Evolutionary conservation across 2,329 filamentous ascomycete genomes (phyloP).

Genomic region (Colletotrichum scovillei): DNA sequence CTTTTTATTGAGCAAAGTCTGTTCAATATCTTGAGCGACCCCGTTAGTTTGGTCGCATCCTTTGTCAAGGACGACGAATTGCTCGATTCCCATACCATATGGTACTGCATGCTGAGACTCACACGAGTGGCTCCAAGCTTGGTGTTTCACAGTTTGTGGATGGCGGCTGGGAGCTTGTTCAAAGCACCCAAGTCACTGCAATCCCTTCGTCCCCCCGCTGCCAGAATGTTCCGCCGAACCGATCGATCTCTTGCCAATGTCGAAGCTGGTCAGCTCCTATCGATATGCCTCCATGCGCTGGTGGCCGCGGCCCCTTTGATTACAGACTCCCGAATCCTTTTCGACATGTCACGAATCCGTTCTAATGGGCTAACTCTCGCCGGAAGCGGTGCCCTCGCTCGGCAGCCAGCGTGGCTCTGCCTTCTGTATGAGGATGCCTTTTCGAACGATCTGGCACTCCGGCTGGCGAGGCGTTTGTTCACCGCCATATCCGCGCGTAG

Average conservation of each 20-base stretch:
- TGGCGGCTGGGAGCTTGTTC: slow-evolving; percentile 68
- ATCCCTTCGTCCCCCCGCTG: slow-evolving; percentile 50
- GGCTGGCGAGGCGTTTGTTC: slow-evolving; percentile 69
- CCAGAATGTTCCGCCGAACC: slow-evolving; percentile 48
- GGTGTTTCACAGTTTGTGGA: slow-evolving; percentile 74
- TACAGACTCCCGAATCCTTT: slow-evolving; percentile 58
- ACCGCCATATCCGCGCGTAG: slow-evolving; percentile 65
- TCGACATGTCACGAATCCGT: slow-evolving; percentile 70
- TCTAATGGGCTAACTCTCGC: slow-evolving; percentile 64
- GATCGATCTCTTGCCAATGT: slow-evolving; percentile 54
- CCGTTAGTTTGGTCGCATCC: slow-evolving; percentile 64
- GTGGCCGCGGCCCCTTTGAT: slow-evolving; percentile 67
- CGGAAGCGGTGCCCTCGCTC: slow-evolving; percentile 56
- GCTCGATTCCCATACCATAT: slow-evolving; percentile 70
- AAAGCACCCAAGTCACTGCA: slow-evolving; percentile 61
- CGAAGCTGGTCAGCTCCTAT: slow-evolving; percentile 65
- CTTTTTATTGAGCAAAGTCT: slow-evolving; percentile 72
- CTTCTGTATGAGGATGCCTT: slow-evolving; percentile 73
- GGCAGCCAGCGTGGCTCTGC: slow-evolving; percentile 61
- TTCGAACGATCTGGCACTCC: slow-evolving; percentile 68
- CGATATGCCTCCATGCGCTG: slow-evolving; percentile 72
- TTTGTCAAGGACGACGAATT: slow-evolving; percentile 65
- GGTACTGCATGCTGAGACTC: slow-evolving; percentile 72
- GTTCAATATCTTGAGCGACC: slow-evolving; percentile 72
- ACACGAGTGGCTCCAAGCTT: slow-evolving; percentile 67